A percentile compares a stretch with the other conserved stretches of the same genome.
Conservation (phyloP, 139 green algal genomes). For the Axilococcus clingmanii region DNA sequence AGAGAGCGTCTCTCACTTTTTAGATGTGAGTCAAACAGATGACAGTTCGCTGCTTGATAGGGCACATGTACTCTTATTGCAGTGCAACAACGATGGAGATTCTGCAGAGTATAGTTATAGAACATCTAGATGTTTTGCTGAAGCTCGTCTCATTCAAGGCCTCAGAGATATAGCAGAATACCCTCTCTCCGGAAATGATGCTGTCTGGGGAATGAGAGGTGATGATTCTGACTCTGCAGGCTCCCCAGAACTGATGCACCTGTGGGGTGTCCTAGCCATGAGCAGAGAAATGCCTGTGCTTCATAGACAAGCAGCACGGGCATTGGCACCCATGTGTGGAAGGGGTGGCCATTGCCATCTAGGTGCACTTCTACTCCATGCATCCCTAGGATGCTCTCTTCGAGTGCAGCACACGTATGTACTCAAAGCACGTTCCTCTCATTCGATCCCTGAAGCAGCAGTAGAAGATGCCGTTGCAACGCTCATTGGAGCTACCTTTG, state of each 20-base stretch:
- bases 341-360: conserved; percentile 23
- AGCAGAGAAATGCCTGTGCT: not conserved
- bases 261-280: not conserved
- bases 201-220: too few species aligned
- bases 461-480: too few species aligned
- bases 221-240: conserved; percentile 3
- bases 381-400: conserved; percentile 22
- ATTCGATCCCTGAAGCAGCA: not conserved
- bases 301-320: conserved; percentile 11
- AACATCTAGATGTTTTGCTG: too few species aligned
- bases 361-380: conserved; percentile 37
- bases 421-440: conserved; percentile 19
- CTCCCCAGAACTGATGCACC: not conserved
- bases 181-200: too few species aligned
- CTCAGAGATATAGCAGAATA: too few species aligned
- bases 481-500: not conserved
- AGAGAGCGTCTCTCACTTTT: too few species aligned
- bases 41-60: too few species aligned
- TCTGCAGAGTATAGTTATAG: too few species aligned
- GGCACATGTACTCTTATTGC: too few species aligned
- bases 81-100: not conserved
- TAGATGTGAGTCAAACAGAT: too few species aligned
- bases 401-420: conserved; percentile 22
- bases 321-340: conserved; percentile 7
- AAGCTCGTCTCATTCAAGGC: too few species aligned